phyloP scores from a whole-genome alignment of 148 eudicot genomes.

The Agrostemma githago region DNA sequence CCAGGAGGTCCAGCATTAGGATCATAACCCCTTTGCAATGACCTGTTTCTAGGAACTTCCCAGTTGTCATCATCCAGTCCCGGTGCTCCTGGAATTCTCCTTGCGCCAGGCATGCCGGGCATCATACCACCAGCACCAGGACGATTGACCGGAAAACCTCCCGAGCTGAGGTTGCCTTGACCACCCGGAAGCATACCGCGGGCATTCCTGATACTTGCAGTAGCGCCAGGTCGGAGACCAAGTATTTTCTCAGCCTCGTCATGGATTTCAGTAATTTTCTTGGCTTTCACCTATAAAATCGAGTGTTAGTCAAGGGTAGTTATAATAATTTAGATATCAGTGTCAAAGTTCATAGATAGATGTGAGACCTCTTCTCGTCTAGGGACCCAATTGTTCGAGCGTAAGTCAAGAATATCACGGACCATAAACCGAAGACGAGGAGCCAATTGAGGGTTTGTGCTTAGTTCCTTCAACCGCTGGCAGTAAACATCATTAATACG shows the following conservation, averaged over 20 bases:
- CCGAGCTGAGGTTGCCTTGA: constrained; percentile 52
- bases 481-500: constrained; percentile 67
- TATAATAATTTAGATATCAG: not conserved
- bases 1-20: constrained; percentile 24
- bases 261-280: constrained; percentile 76
- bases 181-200: constrained; percentile 49
- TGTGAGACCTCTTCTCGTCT: constrained; percentile 82
- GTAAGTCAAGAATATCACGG: constrained; percentile 69
- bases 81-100: constrained; percentile 73
- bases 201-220: constrained; percentile 55
- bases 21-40: constrained; percentile 52
- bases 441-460: constrained; percentile 57
- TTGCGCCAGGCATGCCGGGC: constrained; percentile 83
- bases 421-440: constrained; percentile 78
- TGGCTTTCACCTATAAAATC: constrained; percentile 64
- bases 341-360: not conserved
- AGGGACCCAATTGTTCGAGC: constrained; percentile 75
- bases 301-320: constrained; percentile 4
- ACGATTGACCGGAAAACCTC: constrained; percentile 53
- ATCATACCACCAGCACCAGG: constrained; percentile 91
- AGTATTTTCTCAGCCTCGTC: constrained; percentile 68
- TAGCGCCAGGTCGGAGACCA: constrained; percentile 75
- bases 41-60: constrained; percentile 72
- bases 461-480: constrained; percentile 59
- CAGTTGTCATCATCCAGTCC: constrained; percentile 65